A percentile compares a stretch with the other conserved stretches of the same genome.
Evolutionary conservation across 371 early-diverging fungal species (phyloP).

Genomic region (Sporodiniella umbellata): DNA sequence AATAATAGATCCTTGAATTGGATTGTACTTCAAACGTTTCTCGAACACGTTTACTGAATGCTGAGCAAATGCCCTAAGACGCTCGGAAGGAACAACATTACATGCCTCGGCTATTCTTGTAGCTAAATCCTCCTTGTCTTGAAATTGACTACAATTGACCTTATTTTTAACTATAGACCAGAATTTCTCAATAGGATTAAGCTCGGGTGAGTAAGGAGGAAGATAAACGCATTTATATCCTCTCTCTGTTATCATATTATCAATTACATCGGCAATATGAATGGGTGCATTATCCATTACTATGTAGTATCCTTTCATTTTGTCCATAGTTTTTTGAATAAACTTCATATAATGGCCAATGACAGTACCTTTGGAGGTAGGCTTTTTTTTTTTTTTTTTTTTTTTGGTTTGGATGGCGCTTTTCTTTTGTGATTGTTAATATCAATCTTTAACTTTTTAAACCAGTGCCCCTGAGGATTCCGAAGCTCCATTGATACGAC

Average conservation of each 20-base stretch:
- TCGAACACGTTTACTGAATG: no score
- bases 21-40: no score
- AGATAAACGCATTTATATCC: constrained; percentile 10
- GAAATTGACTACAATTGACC: constrained; percentile 12
- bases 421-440: constrained; percentile 8
- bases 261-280: constrained; percentile 14
- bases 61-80: no score
- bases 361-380: constrained; percentile 2
- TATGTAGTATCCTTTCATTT: constrained; percentile 11
- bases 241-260: constrained; percentile 14
- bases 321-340: constrained; percentile 18
- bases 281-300: constrained; percentile 5
- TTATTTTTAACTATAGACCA: constrained; percentile 17
- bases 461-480: constrained; percentile 5
- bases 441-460: constrained; percentile 2
- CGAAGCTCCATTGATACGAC: background rate
- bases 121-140: no score
- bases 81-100: no score
- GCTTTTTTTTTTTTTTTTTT: background rate
- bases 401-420: background rate
- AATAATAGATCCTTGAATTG: no score
- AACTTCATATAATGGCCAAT: constrained; percentile 12
- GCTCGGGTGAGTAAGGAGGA: constrained; percentile 9
- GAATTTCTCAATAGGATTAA: constrained; percentile 13
- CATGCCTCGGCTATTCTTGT: no score